Evolutionary conservation across 2,329 filamentous ascomycete species (phyloP), one percentile per base, ranked within the genome.

Genomic region (Diaporthe citrichinensis): DNA sequence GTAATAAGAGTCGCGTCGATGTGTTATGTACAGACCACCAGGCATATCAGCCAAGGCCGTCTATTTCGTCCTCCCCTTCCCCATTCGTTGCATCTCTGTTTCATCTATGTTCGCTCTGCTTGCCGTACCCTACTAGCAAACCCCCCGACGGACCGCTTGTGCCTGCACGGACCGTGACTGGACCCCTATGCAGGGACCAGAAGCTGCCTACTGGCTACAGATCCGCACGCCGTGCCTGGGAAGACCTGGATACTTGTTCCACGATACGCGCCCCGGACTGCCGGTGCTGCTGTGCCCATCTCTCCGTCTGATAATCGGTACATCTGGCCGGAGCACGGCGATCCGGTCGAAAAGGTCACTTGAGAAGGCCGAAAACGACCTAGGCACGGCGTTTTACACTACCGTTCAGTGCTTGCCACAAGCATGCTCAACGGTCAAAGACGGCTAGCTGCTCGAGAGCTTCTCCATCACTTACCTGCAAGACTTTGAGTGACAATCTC

Each of bases 41-140:
- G 65, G 65, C 46, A 69, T 55, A 55, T 69, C 65, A 53, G 49
- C 65, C 65, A 69, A 69, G 65, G 34, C 49, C 49, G 17, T 28
- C 34, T 9, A 41, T 53, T 23, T 69, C n/a, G 65, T 25, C 49
- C 34, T 55, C 49, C 34, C 65, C 49, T 55, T 20, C 31, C 49
- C 65, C 65, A 69, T 69, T 55, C 65, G 65, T 69, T 69, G 65
- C 65, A 69, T 69, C 34, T 69, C 34, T 69, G 65, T 69, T 69
- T 69, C 65, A 69, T 69, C 65, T 55, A 41, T 69, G 65, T 69
- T 69, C 65, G 65, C 65, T 31, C 34, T 69, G 46, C 65, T 55
- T 69, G 65, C 65, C 49, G 49, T 28, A 55, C 65, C 65, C 49
- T 28, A 55, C 65, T 41, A 69, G 65, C 65, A 34, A 44, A 31